phyloP scores from a whole-genome alignment of 2,329 filamentous ascomycete species.

The Aspergillus arachidicola region DNA sequence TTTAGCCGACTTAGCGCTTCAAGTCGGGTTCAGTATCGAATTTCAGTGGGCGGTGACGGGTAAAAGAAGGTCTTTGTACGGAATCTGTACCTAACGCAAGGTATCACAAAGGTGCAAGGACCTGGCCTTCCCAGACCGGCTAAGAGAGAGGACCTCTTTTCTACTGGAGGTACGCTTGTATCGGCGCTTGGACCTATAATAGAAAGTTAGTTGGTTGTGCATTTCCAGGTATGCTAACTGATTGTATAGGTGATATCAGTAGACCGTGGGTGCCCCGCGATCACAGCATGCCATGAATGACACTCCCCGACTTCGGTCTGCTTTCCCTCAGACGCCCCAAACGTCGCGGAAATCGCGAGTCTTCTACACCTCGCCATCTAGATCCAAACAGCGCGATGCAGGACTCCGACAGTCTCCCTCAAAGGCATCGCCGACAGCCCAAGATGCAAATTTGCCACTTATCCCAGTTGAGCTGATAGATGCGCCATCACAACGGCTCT shows the following conservation, averaged over 20 bases:
- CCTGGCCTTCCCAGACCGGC: not conserved
- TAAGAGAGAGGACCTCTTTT: not conserved
- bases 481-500: slow-evolving; percentile 87
- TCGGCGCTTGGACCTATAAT: not conserved
- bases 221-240: not conserved
- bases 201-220: not conserved
- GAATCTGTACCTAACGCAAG: not conserved
- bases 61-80: not conserved
- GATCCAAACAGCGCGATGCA: slow-evolving; percentile 27
- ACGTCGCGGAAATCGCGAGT: slow-evolving; percentile 44
- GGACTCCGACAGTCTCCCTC: slow-evolving; percentile 26
- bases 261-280: slow-evolving; percentile 20
- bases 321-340: slow-evolving; percentile 75
- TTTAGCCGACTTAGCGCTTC: not conserved
- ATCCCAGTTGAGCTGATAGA: slow-evolving; percentile 83
- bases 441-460: slow-evolving; percentile 56
- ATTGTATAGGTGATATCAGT: slow-evolving; percentile 10
- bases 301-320: slow-evolving; percentile 80
- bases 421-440: slow-evolving; percentile 24
- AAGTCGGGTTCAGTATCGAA: not conserved
- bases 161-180: not conserved
- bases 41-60: not conserved
- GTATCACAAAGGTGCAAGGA: not conserved
- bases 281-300: slow-evolving; percentile 73
- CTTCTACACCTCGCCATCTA: slow-evolving; percentile 31